Conservation (phyloP, 2,329 filamentous ascomycete genomes). For the Davidsoniella virescens region DNA sequence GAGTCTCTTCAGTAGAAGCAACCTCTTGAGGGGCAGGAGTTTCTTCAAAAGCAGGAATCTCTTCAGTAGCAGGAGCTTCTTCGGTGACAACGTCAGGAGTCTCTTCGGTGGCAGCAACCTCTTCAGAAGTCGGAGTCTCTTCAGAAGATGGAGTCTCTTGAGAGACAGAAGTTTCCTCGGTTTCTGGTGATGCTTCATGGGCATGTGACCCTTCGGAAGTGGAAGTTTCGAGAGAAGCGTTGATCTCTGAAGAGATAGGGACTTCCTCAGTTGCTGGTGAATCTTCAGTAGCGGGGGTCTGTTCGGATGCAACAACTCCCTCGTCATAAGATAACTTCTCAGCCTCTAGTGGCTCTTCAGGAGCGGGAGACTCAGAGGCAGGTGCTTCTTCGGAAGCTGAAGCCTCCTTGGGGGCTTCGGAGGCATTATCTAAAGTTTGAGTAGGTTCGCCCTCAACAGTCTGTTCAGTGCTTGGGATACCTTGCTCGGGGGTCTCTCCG, state of each 20-base stretch:
- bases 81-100: not conserved
- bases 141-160: constrained; percentile 9
- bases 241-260: not conserved
- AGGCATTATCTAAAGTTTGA: no score
- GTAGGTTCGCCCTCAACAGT: no score
- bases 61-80: no score
- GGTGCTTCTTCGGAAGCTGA: not conserved
- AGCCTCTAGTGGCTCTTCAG: not conserved
- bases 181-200: not conserved
- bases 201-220: not conserved
- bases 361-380: not conserved
- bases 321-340: not conserved
- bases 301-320: not conserved
- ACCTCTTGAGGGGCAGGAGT: constrained; percentile 4
- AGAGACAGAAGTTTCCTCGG: not conserved
- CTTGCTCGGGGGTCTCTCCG: not conserved
- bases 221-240: not conserved
- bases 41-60: not conserved
- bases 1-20: not conserved
- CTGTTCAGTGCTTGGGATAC: not conserved
- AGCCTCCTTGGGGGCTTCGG: constrained; percentile 1
- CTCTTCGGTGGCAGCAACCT: no score
- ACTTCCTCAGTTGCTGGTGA: not conserved
- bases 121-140: not conserved
- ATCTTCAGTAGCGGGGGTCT: not conserved